Evolutionary conservation across 164 flowering plant genomes (phyloP), one percentile per base, ranked within the genome.

Genomic region (Vitis riparia): DNA sequence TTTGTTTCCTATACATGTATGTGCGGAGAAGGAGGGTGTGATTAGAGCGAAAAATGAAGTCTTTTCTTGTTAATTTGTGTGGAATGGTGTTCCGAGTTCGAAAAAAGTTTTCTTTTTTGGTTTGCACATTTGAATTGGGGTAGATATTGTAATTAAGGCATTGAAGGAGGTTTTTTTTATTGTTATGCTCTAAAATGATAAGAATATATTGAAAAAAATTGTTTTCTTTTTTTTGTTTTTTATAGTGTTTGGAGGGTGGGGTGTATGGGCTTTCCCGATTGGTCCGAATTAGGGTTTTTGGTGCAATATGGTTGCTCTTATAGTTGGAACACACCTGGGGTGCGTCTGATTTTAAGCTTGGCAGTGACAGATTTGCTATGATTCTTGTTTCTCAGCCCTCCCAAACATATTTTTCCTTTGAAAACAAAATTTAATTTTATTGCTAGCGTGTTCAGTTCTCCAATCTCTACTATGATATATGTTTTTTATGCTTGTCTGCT

Each of bases 101-200:
- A 52, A 11, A 49, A 37, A 11, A 48, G 13, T 50, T 59, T 59
- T 12, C n/a, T 27, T 71, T 59, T 55, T 15, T 55, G 52, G 44
- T 37, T 37, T 37, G 44, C 44, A 37, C 44, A 27, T 27, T 27
- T 9, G 5, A 59, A 14, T 59, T 8, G 12, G 29, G 44, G 29
- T 11, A 23, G 12, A 27, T 3, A 59, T 37, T 65, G 48, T 58
- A 55, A 59, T 74, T 65, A 51, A 58, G 23, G 47, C 56, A 65
- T 37, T 53, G 56, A 53, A 53, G 56, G n/a, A 51, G 14, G 56
- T 8, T 50, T n/a, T 19, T 17, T 37, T 66, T 27, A 8, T 49
- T 64, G 19, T 11, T 56, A 65, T 65, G 64, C 55, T 66, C 59
- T 32, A 44, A 72, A 74, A 27, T 63, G 72, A 63, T 68, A 72